phyloP scores from a whole-genome alignment of 352 stramenopile genomes.

The Globisporangium yorkense region DNA sequence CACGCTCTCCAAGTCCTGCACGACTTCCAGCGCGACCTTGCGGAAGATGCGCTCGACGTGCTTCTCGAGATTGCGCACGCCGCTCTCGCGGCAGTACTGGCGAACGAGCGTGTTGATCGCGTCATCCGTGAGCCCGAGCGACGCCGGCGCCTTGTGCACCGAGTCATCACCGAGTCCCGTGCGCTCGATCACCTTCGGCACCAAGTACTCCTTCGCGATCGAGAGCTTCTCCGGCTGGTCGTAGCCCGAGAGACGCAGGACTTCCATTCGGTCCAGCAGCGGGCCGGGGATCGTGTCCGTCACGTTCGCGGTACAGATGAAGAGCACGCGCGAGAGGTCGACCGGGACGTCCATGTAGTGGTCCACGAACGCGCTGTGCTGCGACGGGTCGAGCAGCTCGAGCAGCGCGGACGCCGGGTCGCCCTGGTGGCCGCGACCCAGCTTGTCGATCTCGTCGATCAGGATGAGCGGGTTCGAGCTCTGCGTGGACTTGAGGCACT shows the following conservation, averaged over 20 bases:
- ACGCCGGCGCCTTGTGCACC: slow-evolving; percentile 61
- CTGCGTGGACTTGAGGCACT: slow-evolving; percentile 97
- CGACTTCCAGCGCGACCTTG: slow-evolving; percentile 96
- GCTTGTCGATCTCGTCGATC: slow-evolving; percentile 96
- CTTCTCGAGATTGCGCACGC: slow-evolving; percentile 97
- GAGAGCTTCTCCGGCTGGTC: slow-evolving; percentile 97
- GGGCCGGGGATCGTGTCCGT: slow-evolving; percentile 95
- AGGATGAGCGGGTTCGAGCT: slow-evolving; percentile 97
- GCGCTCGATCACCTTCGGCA: slow-evolving; percentile 94
- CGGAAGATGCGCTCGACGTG: slow-evolving; percentile 98
- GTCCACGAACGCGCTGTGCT: slow-evolving; percentile 97
- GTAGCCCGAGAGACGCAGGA: slow-evolving; percentile 95
- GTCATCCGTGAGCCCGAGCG: slow-evolving; percentile 89
- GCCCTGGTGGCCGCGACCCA: slow-evolving; percentile 83
- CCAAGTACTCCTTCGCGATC: slow-evolving; percentile 97
- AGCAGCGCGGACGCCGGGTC: slow-evolving; percentile 95
- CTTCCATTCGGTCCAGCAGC: slow-evolving; percentile 99
- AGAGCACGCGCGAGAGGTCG: slow-evolving; percentile 95
- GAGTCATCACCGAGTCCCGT: slow-evolving; percentile 75
- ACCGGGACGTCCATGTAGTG: slow-evolving; percentile 98
- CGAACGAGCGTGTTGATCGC: slow-evolving; percentile 88
- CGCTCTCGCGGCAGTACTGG: slow-evolving; percentile 96
- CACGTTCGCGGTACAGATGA: slow-evolving; percentile 97
- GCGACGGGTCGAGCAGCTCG: slow-evolving; percentile 96
- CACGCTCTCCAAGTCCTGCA: slow-evolving; percentile 74